Base-by-base conservation (phyloP, 2,329 filamentous ascomycete genomes). In the Epichloe sylvatica region DNA sequence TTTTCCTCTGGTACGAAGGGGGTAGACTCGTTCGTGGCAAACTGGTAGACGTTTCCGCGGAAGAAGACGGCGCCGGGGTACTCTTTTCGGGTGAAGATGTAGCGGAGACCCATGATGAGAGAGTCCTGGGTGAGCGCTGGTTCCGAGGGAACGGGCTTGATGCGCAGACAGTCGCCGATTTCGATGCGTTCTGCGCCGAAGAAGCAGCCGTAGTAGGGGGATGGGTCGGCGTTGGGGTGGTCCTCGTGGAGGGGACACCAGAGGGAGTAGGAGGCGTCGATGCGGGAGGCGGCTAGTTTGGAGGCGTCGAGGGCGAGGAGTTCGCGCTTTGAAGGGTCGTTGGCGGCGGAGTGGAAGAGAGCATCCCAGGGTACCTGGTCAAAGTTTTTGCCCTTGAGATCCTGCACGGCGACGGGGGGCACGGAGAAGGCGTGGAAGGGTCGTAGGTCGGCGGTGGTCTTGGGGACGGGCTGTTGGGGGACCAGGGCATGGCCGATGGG, bases 371-470 rank as follows among this genome's bases (percentile, higher is more conserved):
- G 59, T 12, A 74, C 59, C 3, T 68, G 61, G 12, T 70, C 66
- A 54, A 72, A 70, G 1, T 60, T 53, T 44, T 66, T 65, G 17
- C 66, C 64, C 49, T 64, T 64, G 5, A 74, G 56, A 4, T 69
- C 65, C 1, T 64, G 55, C 9, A 71, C 56, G 11, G 59, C 59
- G 8, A 74, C 66, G 2, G 63, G 61, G 61, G 73, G 73, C 1
- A 76, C 72, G 11, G 70, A 74, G 51, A 74, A 76, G 11, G 73
- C 72, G 38, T 74, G 64, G 53, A 75, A 76, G 1, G 73, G 73
- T 3, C 73, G 67, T 55, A 75, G 65, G 17, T 73, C 70, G 4
- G 54, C 57, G 43, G 69, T 65, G 0, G 57, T 45, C 51, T 72
- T 74, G 35, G 58, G 54, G 5, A 72, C 64, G 19, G 64, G 61